Conservation (phyloP, 2,329 filamentous ascomycete genomes). For the Neurospora crassa region DNA sequence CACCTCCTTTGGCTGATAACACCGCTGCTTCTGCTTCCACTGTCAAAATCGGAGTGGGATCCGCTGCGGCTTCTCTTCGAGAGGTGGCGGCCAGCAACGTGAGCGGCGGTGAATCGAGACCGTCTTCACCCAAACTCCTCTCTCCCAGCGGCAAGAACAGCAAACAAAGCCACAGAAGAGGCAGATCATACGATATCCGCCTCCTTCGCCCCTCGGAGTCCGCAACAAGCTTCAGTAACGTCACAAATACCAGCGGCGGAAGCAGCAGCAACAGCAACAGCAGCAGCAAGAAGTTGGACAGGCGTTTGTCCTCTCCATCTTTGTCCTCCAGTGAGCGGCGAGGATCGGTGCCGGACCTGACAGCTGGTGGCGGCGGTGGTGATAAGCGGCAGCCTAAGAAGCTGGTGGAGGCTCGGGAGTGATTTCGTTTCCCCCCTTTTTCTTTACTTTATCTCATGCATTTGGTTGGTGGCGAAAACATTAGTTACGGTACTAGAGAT, state of each 20-base stretch:
- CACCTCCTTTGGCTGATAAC: not conserved
- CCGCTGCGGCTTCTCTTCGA: not conserved
- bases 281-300: not conserved
- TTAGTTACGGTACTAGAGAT: not conserved
- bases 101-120: not conserved
- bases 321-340: not conserved
- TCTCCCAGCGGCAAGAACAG: not conserved
- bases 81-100: not conserved
- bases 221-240: not conserved
- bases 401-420: conserved; percentile 30
- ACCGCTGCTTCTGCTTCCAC: not conserved
- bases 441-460: not conserved
- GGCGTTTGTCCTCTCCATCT: not conserved
- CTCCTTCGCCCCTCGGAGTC: not conserved
- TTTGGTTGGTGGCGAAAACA: not conserved
- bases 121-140: not conserved
- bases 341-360: not conserved
- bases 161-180: not conserved
- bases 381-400: conserved; percentile 30
- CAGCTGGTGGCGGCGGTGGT: conserved; percentile 3
- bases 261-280: not conserved
- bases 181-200: not conserved
- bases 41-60: not conserved
- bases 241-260: not conserved
- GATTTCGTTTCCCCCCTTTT: not conserved